phyloP scores from a whole-genome alignment of 176 grass and related monocot genomes.

The Alopecurus myosuroides region DNA sequence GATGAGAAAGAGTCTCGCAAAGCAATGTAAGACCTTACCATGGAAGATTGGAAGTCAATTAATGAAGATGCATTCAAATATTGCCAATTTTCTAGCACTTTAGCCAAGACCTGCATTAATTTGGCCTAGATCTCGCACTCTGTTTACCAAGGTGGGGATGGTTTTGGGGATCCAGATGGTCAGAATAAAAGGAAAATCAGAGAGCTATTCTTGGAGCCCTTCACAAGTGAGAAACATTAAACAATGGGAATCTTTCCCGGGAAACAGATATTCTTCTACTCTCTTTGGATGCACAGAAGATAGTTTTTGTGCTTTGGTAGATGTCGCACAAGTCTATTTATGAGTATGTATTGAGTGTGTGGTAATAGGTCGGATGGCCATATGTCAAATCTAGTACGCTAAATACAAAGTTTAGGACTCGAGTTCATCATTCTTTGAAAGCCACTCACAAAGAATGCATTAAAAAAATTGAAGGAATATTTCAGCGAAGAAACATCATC shows the following conservation, averaged over 20 bases:
- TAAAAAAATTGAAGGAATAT: too few species aligned
- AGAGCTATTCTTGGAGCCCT: conserved; percentile 25
- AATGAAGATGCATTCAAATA: too few species aligned
- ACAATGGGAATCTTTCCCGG: neutral
- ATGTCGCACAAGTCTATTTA: neutral
- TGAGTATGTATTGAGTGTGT: neutral
- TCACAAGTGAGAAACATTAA: neutral
- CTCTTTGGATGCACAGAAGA: too few species aligned
- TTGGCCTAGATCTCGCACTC: conserved; percentile 39
- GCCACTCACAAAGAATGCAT: neutral
- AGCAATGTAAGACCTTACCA: conserved; percentile 13
- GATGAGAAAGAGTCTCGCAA: conserved; percentile 17
- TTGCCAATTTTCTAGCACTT: neutral
- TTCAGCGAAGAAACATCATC: neutral
- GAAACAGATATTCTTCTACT: too few species aligned
- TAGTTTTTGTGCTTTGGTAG: too few species aligned
- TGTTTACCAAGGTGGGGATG: conserved; percentile 32
- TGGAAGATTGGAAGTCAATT: conserved; percentile 29
- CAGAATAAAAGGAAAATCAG: conserved; percentile 22
- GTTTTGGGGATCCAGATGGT: conserved; percentile 14
- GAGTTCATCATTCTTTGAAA: neutral
- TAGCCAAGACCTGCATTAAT: conserved; percentile 23
- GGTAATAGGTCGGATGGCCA: neutral
- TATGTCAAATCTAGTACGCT: neutral
- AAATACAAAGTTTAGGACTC: neutral